These are phyloP conservation scores for Coniochaeta hoffmannii DNA, from an alignment of 2,329 filamentous ascomycete species.

Conservation along the genomic window DNA sequence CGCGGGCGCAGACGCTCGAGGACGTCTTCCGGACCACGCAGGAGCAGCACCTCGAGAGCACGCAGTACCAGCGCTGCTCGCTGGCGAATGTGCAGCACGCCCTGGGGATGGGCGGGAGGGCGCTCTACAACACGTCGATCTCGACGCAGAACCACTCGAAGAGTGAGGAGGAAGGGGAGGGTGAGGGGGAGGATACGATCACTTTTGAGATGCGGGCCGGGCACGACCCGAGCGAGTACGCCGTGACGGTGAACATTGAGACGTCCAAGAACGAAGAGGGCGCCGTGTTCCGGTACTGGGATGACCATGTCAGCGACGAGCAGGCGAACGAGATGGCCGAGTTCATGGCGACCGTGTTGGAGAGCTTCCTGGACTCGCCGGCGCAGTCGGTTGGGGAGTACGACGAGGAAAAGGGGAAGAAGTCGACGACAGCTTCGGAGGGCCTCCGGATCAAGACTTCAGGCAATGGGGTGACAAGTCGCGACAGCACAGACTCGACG, in stretches of 20 bases:
- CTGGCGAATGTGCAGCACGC: slow-evolving; percentile 15
- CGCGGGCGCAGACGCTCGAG: slow-evolving; percentile 6
- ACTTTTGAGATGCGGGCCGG: slow-evolving; percentile 13
- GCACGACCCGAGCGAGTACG: slow-evolving; percentile 17
- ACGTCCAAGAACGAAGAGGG: slow-evolving; percentile 11
- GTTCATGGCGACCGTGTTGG: slow-evolving; percentile 11
- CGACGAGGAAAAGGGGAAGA: slow-evolving; percentile 4
- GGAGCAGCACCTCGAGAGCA: slow-evolving; percentile 13
- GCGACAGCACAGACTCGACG: background rate
- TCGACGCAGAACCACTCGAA: slow-evolving; percentile 13
- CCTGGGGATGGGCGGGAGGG: slow-evolving; percentile 12
- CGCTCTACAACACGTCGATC: slow-evolving; percentile 16
- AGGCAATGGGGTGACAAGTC: too few species aligned
- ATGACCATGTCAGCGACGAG: slow-evolving; percentile 14
- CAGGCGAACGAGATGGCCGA: slow-evolving; percentile 12
- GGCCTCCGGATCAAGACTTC: background rate
- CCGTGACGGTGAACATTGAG: slow-evolving; percentile 16
- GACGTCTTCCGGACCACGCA: slow-evolving; percentile 11
- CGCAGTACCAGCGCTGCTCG: slow-evolving; percentile 12
- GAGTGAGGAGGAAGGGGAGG: background rate
- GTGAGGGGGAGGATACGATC: slow-evolving; percentile 5
- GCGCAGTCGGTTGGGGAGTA: slow-evolving; percentile 8
- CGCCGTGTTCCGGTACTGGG: slow-evolving; percentile 16
- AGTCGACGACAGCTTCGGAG: background rate
- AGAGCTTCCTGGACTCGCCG: slow-evolving; percentile 10